Conservation (phyloP, 176 grass and related monocot species). For the Raddia distichophylla region DNA sequence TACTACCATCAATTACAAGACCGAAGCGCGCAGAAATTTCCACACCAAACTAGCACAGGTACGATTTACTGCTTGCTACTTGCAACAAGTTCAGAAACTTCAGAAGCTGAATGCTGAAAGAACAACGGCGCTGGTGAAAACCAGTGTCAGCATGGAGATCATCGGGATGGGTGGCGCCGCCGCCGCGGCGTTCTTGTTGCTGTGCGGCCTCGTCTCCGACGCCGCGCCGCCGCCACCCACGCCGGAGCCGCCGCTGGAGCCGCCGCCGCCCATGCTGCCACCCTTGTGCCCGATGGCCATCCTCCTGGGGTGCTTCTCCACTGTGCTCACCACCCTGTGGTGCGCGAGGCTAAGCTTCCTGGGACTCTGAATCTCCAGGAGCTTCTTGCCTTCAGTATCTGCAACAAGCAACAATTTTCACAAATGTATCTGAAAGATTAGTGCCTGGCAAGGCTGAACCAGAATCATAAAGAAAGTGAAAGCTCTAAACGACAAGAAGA, state of each 20-base stretch:
- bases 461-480: neutral
- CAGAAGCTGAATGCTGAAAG: slow-evolving; percentile 33
- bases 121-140: slow-evolving; percentile 1
- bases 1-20: neutral
- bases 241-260: neutral
- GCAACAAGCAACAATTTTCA: neutral
- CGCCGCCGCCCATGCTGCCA: slow-evolving; percentile 1
- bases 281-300: slow-evolving; percentile 37
- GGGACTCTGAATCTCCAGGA: slow-evolving; percentile 16
- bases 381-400: slow-evolving; percentile 16
- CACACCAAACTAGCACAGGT: neutral
- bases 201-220: slow-evolving; percentile 18
- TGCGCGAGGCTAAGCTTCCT: slow-evolving; percentile 20
- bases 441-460: neutral
- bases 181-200: slow-evolving; percentile 14
- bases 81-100: neutral
- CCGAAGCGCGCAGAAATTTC: neutral
- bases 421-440: neutral
- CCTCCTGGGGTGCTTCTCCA: slow-evolving; percentile 32
- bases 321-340: neutral
- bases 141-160: slow-evolving; percentile 18
- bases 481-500: neutral
- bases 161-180: neutral
- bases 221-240: slow-evolving; percentile 22
- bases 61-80: neutral